These are phyloP conservation scores for Maudiozyma turicensis DNA, from an alignment of 805 yeast genomes.

Conservation along the genomic window DNA sequence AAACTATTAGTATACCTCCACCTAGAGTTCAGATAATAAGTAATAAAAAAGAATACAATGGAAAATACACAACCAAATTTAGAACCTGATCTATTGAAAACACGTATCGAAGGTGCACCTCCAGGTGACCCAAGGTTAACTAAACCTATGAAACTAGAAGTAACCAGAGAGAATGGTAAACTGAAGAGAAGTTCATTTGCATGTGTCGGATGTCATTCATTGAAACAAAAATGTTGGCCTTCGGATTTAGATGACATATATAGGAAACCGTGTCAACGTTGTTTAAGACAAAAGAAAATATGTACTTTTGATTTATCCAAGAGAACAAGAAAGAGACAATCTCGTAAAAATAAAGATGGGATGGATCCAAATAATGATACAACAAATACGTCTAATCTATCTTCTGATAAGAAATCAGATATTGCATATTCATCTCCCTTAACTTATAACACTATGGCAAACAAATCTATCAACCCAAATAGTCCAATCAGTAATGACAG, in stretches of 20 bases:
- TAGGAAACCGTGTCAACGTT: constrained; percentile 61
- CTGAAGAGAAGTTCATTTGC: constrained; percentile 29
- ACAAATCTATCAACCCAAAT: too few species aligned
- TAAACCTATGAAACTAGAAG: constrained; percentile 17
- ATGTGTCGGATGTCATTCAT: constrained; percentile 50
- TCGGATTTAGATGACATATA: constrained; percentile 38
- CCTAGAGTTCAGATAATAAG: too few species aligned
- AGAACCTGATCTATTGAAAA: background rate
- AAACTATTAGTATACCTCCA: too few species aligned
- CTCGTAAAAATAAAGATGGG: background rate
- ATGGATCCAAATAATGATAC: background rate
- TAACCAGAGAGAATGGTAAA: constrained; percentile 14
- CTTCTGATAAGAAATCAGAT: background rate
- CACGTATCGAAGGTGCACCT: constrained; percentile 16
- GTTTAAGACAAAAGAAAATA: constrained; percentile 48
- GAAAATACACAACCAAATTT: background rate
- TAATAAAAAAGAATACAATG: background rate
- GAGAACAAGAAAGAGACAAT: constrained; percentile 36
- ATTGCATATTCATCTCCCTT: background rate
- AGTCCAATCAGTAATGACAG: too few species aligned
- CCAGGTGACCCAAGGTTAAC: constrained; percentile 17
- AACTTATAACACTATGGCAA: background rate
- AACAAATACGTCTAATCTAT: background rate
- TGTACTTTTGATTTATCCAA: constrained; percentile 64
- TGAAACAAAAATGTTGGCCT: constrained; percentile 81